A percentile compares a stretch with the other conserved stretches of the same genome.
These are phyloP conservation scores for Penicillium sp. DNA, from an alignment of 2,329 filamentous ascomycete species.

Conservation along the genomic window DNA sequence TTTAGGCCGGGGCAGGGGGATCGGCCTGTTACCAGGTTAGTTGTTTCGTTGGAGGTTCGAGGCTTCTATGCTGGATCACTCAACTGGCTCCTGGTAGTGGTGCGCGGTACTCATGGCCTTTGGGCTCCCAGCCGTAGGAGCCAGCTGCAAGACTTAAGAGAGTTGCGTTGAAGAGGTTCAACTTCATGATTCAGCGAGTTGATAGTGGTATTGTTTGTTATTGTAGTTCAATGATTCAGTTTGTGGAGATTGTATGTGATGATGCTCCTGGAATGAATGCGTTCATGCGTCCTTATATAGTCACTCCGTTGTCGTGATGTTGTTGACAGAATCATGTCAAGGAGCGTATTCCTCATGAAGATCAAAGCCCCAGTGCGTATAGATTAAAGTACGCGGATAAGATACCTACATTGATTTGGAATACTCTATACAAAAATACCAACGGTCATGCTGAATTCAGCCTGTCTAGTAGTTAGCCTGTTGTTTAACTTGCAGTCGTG, in stretches of 20 bases:
- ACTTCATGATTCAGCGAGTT: background rate
- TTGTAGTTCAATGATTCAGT: background rate
- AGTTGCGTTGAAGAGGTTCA: background rate
- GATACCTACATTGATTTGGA: background rate
- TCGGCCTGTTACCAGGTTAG: background rate
- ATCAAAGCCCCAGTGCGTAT: background rate
- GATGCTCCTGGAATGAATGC: background rate
- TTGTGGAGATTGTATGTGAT: background rate
- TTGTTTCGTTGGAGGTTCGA: background rate
- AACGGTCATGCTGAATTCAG: background rate
- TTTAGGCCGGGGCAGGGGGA: constrained; percentile 5
- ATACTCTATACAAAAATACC: background rate
- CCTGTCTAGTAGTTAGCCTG: background rate
- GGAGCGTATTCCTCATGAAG: background rate
- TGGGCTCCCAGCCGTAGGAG: background rate
- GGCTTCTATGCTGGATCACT: background rate
- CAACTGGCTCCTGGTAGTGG: background rate
- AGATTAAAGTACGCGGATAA: background rate
- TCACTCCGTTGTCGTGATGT: background rate
- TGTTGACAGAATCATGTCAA: background rate
- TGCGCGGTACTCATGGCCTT: constrained; percentile 1
- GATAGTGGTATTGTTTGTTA: background rate
- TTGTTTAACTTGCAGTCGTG: background rate
- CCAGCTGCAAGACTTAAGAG: background rate
- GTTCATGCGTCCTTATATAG: background rate